Conservation (phyloP, 495 filamentous ascomycete genomes). For the Lasiosphaeris hirsuta region DNA sequence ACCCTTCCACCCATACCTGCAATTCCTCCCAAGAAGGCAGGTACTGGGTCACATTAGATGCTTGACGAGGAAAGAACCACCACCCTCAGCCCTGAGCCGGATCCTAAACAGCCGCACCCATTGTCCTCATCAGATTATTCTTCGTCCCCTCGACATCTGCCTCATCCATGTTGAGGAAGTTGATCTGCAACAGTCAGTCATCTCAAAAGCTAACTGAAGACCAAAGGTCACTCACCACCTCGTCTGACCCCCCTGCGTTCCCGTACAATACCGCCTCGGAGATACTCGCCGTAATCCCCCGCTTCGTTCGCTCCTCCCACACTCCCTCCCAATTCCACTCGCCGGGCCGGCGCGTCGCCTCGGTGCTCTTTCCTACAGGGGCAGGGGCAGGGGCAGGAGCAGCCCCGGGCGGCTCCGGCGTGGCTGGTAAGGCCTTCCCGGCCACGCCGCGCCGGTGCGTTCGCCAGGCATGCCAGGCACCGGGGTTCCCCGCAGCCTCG, state of each 20-base stretch:
- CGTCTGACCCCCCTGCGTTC: constrained; percentile 56
- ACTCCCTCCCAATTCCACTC: constrained; percentile 98
- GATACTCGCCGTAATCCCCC: constrained; percentile 69
- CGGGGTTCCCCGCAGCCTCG: constrained; percentile 79
- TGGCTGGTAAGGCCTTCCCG: constrained; percentile 15
- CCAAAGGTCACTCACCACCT: constrained; percentile 53
- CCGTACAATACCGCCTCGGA: constrained; percentile 77
- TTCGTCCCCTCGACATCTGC: constrained; percentile 56
- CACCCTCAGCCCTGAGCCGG: neutral
- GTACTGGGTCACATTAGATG: neutral
- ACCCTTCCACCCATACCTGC: no score
- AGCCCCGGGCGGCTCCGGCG: neutral
- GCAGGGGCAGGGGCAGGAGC: constrained; percentile 6
- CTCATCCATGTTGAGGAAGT: constrained; percentile 64
- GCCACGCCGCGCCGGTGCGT: constrained; percentile 51
- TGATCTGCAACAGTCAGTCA: constrained; percentile 49
- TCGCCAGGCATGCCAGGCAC: constrained; percentile 88
- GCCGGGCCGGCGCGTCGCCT: constrained; percentile 50
- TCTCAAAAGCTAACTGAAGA: neutral
- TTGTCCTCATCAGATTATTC: constrained; percentile 55
- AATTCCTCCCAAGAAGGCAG: no score
- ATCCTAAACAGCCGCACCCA: constrained; percentile 32
- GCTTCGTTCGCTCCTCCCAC: constrained; percentile 79
- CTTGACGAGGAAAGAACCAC: neutral
- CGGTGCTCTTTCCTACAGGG: neutral